These are phyloP conservation scores for Corallochytrium limacisporum DNA, from an alignment of 78 protist genomes.

Conservation along the genomic window DNA sequence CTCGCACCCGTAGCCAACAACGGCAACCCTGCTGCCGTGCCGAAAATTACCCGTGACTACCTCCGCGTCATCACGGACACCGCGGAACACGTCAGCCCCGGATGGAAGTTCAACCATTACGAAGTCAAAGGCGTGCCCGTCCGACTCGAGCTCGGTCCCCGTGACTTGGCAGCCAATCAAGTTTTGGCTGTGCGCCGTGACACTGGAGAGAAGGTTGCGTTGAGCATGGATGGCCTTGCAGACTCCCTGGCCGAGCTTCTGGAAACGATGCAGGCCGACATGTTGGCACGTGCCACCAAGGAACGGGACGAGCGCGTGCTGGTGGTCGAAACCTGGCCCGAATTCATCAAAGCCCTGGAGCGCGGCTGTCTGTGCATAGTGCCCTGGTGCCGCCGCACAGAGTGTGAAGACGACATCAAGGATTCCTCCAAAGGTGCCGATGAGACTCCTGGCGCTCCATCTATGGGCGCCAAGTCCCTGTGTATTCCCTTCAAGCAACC, in stretches of 20 bases:
- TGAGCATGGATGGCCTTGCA: neutral
- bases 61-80: conserved; percentile 65
- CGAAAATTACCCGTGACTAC: too few species aligned
- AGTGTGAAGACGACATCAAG: conserved; percentile 74
- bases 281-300: conserved; percentile 45
- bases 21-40: too few species aligned
- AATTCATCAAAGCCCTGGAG: conserved; percentile 62
- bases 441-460: neutral
- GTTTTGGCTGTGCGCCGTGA: conserved; percentile 55
- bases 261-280: conserved; percentile 46
- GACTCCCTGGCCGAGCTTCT: conserved; percentile 1
- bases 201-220: conserved; percentile 31
- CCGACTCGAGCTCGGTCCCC: conserved; percentile 90
- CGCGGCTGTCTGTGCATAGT: conserved; percentile 17
- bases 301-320: conserved; percentile 33
- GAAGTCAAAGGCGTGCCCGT: conserved; percentile 87
- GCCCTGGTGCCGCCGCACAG: conserved; percentile 67
- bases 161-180: conserved; percentile 57
- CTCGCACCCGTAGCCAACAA: too few species aligned
- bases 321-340: conserved; percentile 37
- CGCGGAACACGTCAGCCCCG: conserved; percentile 63
- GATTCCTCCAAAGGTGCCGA: neutral
- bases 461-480: conserved; percentile 76
- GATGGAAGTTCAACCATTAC: conserved; percentile 83
- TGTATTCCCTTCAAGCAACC: conserved; percentile 74